phyloP scores from a whole-genome alignment of 2,329 filamentous ascomycete genomes.

The Monilinia vaccinii-corymbosi region DNA sequence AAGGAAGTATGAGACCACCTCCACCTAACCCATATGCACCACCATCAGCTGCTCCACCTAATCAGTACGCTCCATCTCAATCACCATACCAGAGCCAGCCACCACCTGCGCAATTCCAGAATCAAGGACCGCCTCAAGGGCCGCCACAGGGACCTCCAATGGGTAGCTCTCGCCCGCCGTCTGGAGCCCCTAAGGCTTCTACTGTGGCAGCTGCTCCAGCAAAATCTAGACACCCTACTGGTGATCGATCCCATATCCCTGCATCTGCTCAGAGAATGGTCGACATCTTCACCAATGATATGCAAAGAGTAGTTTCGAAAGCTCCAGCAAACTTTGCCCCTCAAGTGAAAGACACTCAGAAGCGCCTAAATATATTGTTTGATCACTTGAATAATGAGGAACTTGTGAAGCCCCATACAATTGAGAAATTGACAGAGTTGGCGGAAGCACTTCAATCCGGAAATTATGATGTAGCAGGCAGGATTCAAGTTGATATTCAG shows the following conservation, averaged over 20 bases:
- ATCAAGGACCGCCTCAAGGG: constrained; percentile 33
- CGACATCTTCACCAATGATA: constrained; percentile 71
- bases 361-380: constrained; percentile 86
- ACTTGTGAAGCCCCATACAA: constrained; percentile 70
- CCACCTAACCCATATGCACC: constrained; percentile 38
- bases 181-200: constrained; percentile 24
- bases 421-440: constrained; percentile 55
- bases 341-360: constrained; percentile 90
- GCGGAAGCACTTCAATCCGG: constrained; percentile 57
- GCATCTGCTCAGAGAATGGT: constrained; percentile 66
- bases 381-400: constrained; percentile 97
- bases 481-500: constrained; percentile 66
- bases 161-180: constrained; percentile 37
- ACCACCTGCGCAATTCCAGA: constrained; percentile 33
- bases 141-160: constrained; percentile 30
- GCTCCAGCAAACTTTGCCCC: constrained; percentile 79
- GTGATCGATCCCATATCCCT: constrained; percentile 86
- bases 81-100: constrained; percentile 42
- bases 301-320: constrained; percentile 78
- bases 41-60: constrained; percentile 36
- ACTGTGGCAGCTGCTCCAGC: constrained; percentile 36
- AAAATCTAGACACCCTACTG: constrained; percentile 64
- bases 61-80: constrained; percentile 53
- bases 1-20: constrained; percentile 35
- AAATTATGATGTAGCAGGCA: constrained; percentile 59